Conservation (phyloP, 495 filamentous ascomycete genomes). For the Endocarpon pusillum region DNA sequence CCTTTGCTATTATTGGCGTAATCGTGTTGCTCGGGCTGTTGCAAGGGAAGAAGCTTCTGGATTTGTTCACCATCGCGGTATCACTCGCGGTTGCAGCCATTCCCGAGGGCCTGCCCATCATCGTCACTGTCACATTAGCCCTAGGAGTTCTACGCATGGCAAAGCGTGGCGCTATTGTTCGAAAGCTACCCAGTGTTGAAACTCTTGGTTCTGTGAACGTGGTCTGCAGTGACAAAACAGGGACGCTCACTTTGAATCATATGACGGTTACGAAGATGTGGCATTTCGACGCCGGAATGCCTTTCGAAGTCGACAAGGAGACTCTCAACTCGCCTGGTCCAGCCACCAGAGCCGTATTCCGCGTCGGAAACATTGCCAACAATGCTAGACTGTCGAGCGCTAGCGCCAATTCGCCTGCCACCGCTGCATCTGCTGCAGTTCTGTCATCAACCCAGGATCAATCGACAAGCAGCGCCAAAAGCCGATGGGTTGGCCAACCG, state of each 20-base stretch:
- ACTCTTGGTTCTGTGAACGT: slow-evolving; percentile 97
- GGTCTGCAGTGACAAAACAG: slow-evolving; percentile 96
- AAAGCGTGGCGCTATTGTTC: slow-evolving; percentile 79
- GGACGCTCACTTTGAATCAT: slow-evolving; percentile 90
- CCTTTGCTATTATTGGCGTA: slow-evolving; percentile 82
- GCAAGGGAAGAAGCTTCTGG: slow-evolving; percentile 74
- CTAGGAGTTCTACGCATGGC: slow-evolving; percentile 93
- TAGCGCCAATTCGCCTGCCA: slow-evolving; percentile 41
- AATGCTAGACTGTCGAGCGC: slow-evolving; percentile 62
- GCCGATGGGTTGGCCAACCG: slow-evolving; percentile 90
- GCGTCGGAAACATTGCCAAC: slow-evolving; percentile 91
- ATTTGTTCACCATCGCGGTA: slow-evolving; percentile 96
- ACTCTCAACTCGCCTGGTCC: slow-evolving; percentile 48
- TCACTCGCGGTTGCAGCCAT: slow-evolving; percentile 94
- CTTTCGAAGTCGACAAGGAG: slow-evolving; percentile 60
- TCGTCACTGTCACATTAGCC: slow-evolving; percentile 91
- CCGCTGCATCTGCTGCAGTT: slow-evolving; percentile 54
- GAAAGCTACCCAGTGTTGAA: slow-evolving; percentile 88
- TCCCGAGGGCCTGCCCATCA: slow-evolving; percentile 91
- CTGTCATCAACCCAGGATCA: slow-evolving; percentile 58
- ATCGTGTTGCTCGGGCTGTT: slow-evolving; percentile 80
- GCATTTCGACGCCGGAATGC: slow-evolving; percentile 58
- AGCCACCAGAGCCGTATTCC: slow-evolving; percentile 60
- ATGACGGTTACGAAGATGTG: slow-evolving; percentile 97
- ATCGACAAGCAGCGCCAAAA: slow-evolving; percentile 44